phyloP scores from a whole-genome alignment of 345 rosid genomes.

The Linum trigynum region DNA sequence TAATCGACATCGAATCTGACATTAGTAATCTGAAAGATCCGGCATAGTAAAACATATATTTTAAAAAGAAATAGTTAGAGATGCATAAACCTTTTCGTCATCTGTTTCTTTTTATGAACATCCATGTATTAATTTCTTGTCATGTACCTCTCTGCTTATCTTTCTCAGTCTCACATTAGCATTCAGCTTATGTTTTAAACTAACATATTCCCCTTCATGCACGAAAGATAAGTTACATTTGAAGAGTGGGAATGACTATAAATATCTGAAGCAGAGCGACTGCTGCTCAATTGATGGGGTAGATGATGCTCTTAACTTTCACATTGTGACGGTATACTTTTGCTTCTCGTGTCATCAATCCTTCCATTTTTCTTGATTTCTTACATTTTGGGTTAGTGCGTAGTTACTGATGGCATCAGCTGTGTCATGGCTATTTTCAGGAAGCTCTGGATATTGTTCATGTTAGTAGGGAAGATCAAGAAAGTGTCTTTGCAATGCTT shows the following conservation, averaged over 20 bases:
- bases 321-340: constrained; percentile 50
- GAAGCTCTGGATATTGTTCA: constrained; percentile 96
- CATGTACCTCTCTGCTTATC: background rate
- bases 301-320: constrained; percentile 72
- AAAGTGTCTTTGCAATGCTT: constrained; percentile 89
- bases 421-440: constrained; percentile 29
- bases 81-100: no score
- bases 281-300: constrained; percentile 72
- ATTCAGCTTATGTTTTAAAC: constrained; percentile 2
- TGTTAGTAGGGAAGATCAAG: constrained; percentile 92
- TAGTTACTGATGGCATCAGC: constrained; percentile 6
- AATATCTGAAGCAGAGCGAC: constrained; percentile 78
- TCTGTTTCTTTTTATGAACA: no score
- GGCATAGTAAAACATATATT: background rate
- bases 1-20: background rate
- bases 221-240: constrained; percentile 69
- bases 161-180: background rate
- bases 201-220: background rate
- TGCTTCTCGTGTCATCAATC: constrained; percentile 13
- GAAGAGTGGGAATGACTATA: constrained; percentile 63
- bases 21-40: background rate
- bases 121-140: no score
- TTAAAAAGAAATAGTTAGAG: no score
- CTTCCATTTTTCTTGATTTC: background rate
- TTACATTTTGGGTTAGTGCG: constrained; percentile 3